Base-by-base conservation (phyloP, 768 basidiomycete species). In the Rhizopogon vesiculosus region DNA sequence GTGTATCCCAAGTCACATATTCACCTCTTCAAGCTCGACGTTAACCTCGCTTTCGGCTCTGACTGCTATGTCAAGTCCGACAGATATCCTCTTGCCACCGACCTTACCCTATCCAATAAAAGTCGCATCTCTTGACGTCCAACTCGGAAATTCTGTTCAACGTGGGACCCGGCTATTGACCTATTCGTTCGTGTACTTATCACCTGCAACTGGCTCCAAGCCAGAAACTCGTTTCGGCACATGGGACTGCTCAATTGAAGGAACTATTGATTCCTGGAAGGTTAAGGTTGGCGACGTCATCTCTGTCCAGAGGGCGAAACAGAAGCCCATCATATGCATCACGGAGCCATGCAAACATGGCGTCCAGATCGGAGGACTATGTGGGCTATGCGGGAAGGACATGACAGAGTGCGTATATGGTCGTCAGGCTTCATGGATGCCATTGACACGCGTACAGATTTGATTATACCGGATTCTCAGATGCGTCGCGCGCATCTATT, bases 261-360 rank as follows among this genome's bases (percentile, higher is more conserved):
- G 96, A 54, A 78, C 79, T 8, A 67, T 98, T 39, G 77, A 82
- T 42, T 68, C 72, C 15, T 98, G 94, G 94, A 78, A 77, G 51
- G 68, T 91, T 59, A 80, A 76, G 39, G 67, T 75, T 2, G 87
- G 87, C 56, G 88, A 91, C 61, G 76, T 82, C 51, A 74, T 93
- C 46, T 78, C 85, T 15, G 68, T 73, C 40, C 76, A 79, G 52
- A 78, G 73, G 62, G 86, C 88, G 10, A 81, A 76, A 56, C 81
- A 83, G 43, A 79, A 72, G 42, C 78, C 85, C 3, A 84, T 82
- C 56, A 75, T 93, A 22, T 71, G 81, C 39, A 75, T 98, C 59
- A 72, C 83, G 45, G 95, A 98, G 70, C 91, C 93, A n/a, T 99
- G 96, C 75, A 93, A 92, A 55, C 96, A 99, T 72, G 91, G 91